phyloP scores from a whole-genome alignment of 2,329 filamentous ascomycete genomes.

The Sclerotinia trifoliorum region DNA sequence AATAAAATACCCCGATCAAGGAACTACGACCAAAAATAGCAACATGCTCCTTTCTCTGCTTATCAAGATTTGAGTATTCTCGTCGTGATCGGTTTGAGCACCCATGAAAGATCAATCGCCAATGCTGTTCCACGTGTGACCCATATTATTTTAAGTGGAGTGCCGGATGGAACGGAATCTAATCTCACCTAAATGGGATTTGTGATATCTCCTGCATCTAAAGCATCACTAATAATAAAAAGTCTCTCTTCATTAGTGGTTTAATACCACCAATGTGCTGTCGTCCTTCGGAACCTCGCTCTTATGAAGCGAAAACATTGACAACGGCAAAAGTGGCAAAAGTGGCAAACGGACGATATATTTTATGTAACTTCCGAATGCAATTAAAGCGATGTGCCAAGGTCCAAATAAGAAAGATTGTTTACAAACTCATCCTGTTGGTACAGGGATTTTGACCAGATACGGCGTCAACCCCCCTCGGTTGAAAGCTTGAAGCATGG shows the following conservation, averaged over 20 bases:
- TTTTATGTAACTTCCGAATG: background rate
- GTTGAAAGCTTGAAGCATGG: constrained; percentile 5
- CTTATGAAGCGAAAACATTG: background rate
- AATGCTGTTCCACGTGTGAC: background rate
- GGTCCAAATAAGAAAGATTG: background rate
- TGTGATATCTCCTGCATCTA: constrained; percentile 5
- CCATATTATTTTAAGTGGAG: background rate
- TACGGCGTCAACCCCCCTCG: background rate
- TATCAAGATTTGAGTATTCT: background rate
- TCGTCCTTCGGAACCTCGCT: background rate
- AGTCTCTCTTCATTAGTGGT: background rate
- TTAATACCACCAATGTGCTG: background rate
- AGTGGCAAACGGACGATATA: background rate
- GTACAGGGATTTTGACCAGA: constrained; percentile 7
- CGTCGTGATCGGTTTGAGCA: background rate
- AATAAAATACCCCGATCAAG: background rate
- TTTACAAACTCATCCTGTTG: background rate
- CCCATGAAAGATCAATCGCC: background rate
- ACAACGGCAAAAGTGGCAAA: background rate
- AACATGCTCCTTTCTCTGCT: too few relatives aligned
- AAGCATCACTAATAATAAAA: background rate
- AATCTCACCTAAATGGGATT: background rate
- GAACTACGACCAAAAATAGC: background rate
- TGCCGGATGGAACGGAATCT: background rate
- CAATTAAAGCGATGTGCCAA: background rate